Base-by-base conservation (phyloP, 352 stramenopile species). In the Globisporangium echinulatum region DNA sequence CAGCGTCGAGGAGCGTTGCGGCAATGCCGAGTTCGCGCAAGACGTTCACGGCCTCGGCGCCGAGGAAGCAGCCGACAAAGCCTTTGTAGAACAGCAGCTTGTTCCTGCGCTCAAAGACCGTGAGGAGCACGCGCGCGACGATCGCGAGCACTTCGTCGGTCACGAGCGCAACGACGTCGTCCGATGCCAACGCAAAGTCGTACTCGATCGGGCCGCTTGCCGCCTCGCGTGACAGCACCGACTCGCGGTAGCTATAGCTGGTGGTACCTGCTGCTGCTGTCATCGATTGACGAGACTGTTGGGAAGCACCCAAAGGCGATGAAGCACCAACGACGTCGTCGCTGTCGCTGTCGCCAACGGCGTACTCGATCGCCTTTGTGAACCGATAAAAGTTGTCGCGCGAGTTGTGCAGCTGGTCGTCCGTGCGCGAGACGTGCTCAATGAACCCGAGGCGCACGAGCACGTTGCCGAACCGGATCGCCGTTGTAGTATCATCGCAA, bases 71-170 rank as follows among this genome's bases (percentile, higher is more conserved):
- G 49, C 78, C 79, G 54, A 75, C 71, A 49, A 85, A 83, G 66
- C 85, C 83, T 71, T 94, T 94, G 78, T 94, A 92, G 55, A 87
- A 89, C 50, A 94, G 71, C 51, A 94, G 53, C 56, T 94, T 94
- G 78, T 92, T 92, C 64, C 90, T 94, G 66, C 81, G 85, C 66
- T 92, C 83, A 49, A 94, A 91, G 43, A 92, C 72, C 55, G 87
- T 90, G 70, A 85, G 74, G 42, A 94, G 68, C 52, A 94, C 78
- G 40, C 76, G 78, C 4, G 81, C 66, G 15, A 93, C 40, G 48
- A 91, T 69, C 7, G 71, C 67, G 13, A 94, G 68, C 48, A 71
- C 64, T 60, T 94, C 85, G 49, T 93, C 85, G n/a, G 85, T 91
- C 47, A 90, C 79, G 5, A 94, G 71, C 38, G 85, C 82, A 58